Conservation (phyloP, 176 grass and related monocot genomes). For the Musa schizocarpa region DNA sequence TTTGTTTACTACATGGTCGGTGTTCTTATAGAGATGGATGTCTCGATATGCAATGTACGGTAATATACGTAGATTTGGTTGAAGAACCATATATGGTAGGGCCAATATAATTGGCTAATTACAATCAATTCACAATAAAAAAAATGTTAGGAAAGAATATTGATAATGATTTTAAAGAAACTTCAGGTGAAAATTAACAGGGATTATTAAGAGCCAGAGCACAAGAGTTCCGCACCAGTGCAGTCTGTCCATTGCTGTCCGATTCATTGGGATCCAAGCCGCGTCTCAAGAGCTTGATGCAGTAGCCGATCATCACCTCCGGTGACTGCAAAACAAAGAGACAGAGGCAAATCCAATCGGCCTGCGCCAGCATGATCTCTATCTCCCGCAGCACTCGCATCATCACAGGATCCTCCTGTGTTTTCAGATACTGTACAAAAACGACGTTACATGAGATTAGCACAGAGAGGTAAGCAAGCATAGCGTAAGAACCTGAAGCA, state of each 20-base stretch:
- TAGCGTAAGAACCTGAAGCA: constrained; percentile 52
- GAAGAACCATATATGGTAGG: too few relatives aligned
- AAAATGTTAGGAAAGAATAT: too few relatives aligned
- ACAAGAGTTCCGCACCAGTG: constrained; percentile 43
- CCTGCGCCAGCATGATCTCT: constrained; percentile 73
- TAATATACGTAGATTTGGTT: too few relatives aligned
- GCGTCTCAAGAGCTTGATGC: constrained; percentile 81
- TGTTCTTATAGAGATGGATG: too few relatives aligned
- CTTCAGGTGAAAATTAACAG: not conserved
- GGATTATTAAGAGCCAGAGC: too few relatives aligned
- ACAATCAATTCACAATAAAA: too few relatives aligned
- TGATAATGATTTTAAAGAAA: too few relatives aligned
- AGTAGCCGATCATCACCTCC: constrained; percentile 58
- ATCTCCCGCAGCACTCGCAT: constrained; percentile 54
- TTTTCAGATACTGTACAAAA: constrained; percentile 46
- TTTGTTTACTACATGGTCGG: too few relatives aligned
- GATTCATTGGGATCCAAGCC: constrained; percentile 67
- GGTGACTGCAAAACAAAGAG: constrained; percentile 65
- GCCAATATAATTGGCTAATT: too few relatives aligned
- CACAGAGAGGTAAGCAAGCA: not conserved
- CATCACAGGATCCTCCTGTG: constrained; percentile 44
- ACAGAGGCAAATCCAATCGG: constrained; percentile 65
- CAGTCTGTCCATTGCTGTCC: not conserved
- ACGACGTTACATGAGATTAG: not conserved
- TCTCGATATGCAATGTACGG: too few relatives aligned